These are phyloP conservation scores for Annulohypoxylon nitens DNA, from an alignment of 495 filamentous ascomycete genomes.

Conservation along the genomic window DNA sequence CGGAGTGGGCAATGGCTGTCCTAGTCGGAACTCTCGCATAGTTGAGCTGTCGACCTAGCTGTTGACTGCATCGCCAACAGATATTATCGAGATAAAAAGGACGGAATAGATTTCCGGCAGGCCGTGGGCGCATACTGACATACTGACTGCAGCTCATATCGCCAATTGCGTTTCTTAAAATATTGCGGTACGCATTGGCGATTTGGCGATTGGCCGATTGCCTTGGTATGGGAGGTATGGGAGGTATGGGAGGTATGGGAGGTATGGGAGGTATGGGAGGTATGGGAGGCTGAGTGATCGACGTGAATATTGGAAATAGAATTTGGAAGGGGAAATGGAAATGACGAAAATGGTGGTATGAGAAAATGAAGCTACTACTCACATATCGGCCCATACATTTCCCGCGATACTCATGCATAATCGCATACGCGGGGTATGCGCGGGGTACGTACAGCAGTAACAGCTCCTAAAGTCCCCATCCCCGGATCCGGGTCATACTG, in stretches of 20 bases:
- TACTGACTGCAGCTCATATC: slow-evolving; percentile 52
- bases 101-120: slow-evolving; percentile 49
- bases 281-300: not conserved
- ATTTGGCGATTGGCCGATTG: slow-evolving; percentile 23
- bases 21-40: slow-evolving; percentile 18
- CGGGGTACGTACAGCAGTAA: not conserved
- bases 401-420: slow-evolving; percentile 1
- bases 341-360: slow-evolving; percentile 20
- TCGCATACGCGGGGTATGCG: not conserved
- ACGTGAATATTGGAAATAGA: not conserved
- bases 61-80: slow-evolving; percentile 50
- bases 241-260: too few species aligned
- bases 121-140: slow-evolving; percentile 54
- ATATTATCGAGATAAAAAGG: slow-evolving; percentile 45
- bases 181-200: slow-evolving; percentile 22
- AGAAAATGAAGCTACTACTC: slow-evolving; percentile 13
- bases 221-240: not conserved
- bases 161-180: slow-evolving; percentile 37
- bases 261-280: not conserved
- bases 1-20: slow-evolving; percentile 23
- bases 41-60: slow-evolving; percentile 36
- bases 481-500: too few species aligned
- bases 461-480: too few species aligned
- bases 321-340: not conserved
- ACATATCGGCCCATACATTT: slow-evolving; percentile 3